Base-by-base conservation (phyloP, 1,284 basidiomycete species). In the Cutaneotrichosporon cyanovorans region DNA sequence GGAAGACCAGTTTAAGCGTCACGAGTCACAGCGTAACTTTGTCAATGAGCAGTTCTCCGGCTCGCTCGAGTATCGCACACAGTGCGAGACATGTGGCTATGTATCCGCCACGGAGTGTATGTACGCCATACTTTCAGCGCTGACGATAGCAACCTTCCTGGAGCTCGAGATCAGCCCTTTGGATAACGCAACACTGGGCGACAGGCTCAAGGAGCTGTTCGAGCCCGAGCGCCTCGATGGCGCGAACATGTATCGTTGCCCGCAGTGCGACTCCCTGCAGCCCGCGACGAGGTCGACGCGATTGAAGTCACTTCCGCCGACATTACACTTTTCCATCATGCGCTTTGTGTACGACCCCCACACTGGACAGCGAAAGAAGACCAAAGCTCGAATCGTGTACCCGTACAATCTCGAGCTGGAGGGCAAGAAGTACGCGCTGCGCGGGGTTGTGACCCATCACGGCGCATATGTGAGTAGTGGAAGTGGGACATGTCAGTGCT, bases 41-140 rank as follows among this genome's bases (percentile, higher is more conserved):
- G 73, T 92, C 46, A 75, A 78, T 7, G 76, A 83, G 57, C 84
- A 91, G 85, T 95, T 93, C 64, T 82, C 91, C 74, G 90, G 91
- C 8, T 78, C 76, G 51, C 78, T 85, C 60, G 76, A 82, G 10
- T 90, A 91, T 62, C 80, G 79, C 9, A 93, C 86, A 0, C 74
- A 77, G 19, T 95, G 90, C 62, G 69, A 78, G 52, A 73, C 71
- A 2, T 95, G 90, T 62, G 71, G 76, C 14, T 78, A 78, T 51
- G 32, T 21, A 6, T 45, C 43, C 4, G 45, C 23, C 15, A 52
- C 23, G 12, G 32, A 34, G n/a, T 40, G 48, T 55, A 35, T 32
- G 48, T 12, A 15, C 11, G 7, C 2, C 16, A 9, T 2, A 7
- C 1, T 31, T 1, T 16, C 12, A 5, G 3, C 15, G 10, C 45